Evolutionary conservation across 108 stramenopile species (phyloP).

Genomic region (Mayamaea pseudoterrestris): DNA sequence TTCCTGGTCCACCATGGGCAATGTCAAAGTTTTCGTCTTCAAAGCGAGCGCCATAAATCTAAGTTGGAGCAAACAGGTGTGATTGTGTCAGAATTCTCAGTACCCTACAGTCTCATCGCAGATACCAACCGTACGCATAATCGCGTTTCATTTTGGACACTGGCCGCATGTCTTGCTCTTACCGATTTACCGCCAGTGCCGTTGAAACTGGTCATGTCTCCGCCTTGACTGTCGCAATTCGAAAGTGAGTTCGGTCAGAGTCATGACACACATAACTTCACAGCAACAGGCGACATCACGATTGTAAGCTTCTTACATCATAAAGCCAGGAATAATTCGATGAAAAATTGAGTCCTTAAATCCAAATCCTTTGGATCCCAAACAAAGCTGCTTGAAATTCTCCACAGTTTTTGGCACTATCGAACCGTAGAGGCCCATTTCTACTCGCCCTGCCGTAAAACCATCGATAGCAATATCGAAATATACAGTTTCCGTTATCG

Average conservation of each 20-base stretch:
- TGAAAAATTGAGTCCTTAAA: conserved; percentile 83
- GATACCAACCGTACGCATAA: too few species aligned
- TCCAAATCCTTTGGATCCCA: conserved; percentile 79
- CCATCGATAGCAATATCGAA: conserved; percentile 82
- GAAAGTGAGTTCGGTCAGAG: background rate
- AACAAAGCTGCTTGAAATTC: conserved; percentile 77
- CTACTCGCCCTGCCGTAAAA: conserved; percentile 56
- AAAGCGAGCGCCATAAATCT: conserved; percentile 89
- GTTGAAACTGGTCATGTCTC: conserved; percentile 90
- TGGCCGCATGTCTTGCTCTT: too few species aligned
- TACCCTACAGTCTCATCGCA: too few species aligned
- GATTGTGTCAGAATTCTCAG: too few species aligned
- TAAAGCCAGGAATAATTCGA: conserved; percentile 25
- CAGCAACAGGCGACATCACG: background rate
- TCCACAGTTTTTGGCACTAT: conserved; percentile 84
- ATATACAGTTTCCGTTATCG: conserved; percentile 83
- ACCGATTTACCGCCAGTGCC: conserved; percentile 15
- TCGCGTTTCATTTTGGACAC: too few species aligned
- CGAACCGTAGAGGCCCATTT: conserved; percentile 85
- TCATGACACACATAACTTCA: conserved; percentile 2
- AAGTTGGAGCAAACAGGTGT: too few species aligned
- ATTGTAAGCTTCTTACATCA: background rate
- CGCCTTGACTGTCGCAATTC: conserved; percentile 33
- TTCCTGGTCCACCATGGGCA: conserved; percentile 53
- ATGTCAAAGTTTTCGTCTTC: conserved; percentile 83